Evolutionary conservation across 225 moss, liverwort and hornwort species (phyloP).

Genomic region (Sphagnum tenellum): DNA sequence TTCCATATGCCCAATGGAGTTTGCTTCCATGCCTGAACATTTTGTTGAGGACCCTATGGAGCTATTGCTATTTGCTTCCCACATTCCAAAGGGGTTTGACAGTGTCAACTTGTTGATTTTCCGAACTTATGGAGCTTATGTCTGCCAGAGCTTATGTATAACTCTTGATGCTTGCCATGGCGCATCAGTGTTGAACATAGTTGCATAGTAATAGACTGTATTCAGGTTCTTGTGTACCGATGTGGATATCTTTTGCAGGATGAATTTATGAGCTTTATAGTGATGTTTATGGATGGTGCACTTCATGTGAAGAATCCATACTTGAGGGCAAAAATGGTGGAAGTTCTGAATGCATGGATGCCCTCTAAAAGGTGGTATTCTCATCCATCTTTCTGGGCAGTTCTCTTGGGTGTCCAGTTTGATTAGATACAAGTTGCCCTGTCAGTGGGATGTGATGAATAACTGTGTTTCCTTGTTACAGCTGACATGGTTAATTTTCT

Average conservation of each 20-base stretch:
- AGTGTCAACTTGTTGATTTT: conserved; percentile 64
- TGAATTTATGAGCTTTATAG: conserved; percentile 98
- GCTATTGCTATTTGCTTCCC: conserved; percentile 72
- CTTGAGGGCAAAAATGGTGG: conserved; percentile 96
- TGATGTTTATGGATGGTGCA: conserved; percentile 99
- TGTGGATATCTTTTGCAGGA: conserved; percentile 42
- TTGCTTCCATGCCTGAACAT: conserved; percentile 98
- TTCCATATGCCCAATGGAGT: conserved; percentile 85
- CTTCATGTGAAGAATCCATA: conserved; percentile 95
- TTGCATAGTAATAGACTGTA: no score
- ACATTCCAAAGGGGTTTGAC: conserved; percentile 75
- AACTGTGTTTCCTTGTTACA: background rate
- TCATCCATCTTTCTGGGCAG: no score
- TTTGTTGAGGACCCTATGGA: conserved; percentile 93
- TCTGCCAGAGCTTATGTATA: no score
- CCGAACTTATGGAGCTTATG: no score
- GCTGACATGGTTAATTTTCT: no score
- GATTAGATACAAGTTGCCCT: no score
- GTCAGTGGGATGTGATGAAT: no score
- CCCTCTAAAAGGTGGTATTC: conserved; percentile 52
- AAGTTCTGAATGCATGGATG: conserved; percentile 92
- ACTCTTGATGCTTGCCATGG: no score
- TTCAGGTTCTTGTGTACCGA: no score
- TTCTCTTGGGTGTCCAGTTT: no score
- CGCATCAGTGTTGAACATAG: no score